Evolutionary conservation across 352 stramenopile species (phyloP).

Genomic region (Globisporangium okanoganense): DNA sequence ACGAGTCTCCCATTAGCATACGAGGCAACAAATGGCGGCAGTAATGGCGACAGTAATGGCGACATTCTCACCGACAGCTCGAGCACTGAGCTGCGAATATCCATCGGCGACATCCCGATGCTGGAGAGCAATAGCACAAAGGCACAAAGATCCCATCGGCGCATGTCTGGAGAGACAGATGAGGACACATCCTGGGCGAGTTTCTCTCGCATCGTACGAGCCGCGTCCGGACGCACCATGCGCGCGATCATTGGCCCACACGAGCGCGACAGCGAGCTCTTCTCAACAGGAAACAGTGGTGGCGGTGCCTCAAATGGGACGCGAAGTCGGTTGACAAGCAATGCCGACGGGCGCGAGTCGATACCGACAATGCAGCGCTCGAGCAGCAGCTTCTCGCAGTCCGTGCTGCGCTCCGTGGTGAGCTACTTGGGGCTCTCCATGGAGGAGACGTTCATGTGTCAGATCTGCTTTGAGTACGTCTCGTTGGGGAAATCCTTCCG

Average conservation of each 20-base stretch:
- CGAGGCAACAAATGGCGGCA: neutral
- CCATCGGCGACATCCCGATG: slow-evolving; percentile 14
- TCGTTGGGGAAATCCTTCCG: slow-evolving; percentile 28
- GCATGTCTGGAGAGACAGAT: neutral
- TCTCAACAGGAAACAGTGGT: slow-evolving; percentile 5
- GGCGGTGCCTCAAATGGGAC: neutral
- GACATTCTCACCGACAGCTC: neutral
- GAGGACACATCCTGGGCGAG: slow-evolving; percentile 26
- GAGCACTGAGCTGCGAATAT: slow-evolving; percentile 11
- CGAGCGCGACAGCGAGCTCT: slow-evolving; percentile 21
- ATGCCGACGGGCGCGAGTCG: slow-evolving; percentile 3
- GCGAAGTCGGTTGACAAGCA: slow-evolving; percentile 3
- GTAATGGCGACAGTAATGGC: neutral
- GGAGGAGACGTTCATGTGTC: slow-evolving; percentile 69
- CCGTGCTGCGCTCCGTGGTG: slow-evolving; percentile 46
- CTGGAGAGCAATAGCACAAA: slow-evolving; percentile 8
- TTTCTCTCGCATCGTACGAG: slow-evolving; percentile 26
- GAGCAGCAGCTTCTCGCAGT: slow-evolving; percentile 16
- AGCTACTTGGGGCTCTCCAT: slow-evolving; percentile 55
- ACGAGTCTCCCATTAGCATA: slow-evolving; percentile 16
- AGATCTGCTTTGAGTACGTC: slow-evolving; percentile 74
- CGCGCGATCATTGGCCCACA: slow-evolving; percentile 17
- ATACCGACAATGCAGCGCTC: slow-evolving; percentile 12
- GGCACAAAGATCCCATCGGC: neutral
- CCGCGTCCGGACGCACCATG: slow-evolving; percentile 26